Evolutionary conservation across 768 basidiomycete species (phyloP).

Genomic region (Tylopilus vinaceipallidus): DNA sequence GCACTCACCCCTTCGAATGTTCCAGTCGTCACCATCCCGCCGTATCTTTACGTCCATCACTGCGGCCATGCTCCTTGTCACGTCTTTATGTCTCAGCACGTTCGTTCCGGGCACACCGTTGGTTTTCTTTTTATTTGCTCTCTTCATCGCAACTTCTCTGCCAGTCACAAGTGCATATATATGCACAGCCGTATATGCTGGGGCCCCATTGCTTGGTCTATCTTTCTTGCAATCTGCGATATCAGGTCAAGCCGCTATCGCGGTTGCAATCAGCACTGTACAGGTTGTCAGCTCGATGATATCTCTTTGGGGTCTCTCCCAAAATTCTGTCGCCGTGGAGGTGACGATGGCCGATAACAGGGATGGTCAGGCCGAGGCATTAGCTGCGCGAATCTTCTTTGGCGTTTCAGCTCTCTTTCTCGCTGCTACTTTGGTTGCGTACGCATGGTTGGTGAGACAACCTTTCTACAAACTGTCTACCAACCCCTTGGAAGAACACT

Average conservation of each 20-base stretch:
- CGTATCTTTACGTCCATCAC: slow-evolving; percentile 53
- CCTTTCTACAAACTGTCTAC: slow-evolving; percentile 59
- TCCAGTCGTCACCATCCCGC: slow-evolving; percentile 58
- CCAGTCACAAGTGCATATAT: slow-evolving; percentile 69
- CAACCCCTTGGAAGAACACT: slow-evolving; percentile 42
- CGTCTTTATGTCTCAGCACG: slow-evolving; percentile 65
- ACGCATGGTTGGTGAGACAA: slow-evolving; percentile 55
- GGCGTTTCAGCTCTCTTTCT: slow-evolving; percentile 66
- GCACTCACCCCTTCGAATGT: slow-evolving; percentile 3
- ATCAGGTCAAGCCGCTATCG: slow-evolving; percentile 85
- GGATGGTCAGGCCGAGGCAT: slow-evolving; percentile 55
- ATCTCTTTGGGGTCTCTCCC: slow-evolving; percentile 50
- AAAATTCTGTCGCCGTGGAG: slow-evolving; percentile 22
- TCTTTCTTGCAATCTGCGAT: slow-evolving; percentile 70
- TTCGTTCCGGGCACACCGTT: slow-evolving; percentile 52
- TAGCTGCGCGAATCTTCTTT: slow-evolving; percentile 76
- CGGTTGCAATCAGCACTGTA: slow-evolving; percentile 74
- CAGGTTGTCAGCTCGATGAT: slow-evolving; percentile 66
- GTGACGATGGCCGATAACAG: slow-evolving; percentile 8
- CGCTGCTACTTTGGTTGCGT: slow-evolving; percentile 48
- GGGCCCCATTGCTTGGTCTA: slow-evolving; percentile 80
- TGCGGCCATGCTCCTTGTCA: slow-evolving; percentile 50
- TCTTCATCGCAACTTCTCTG: slow-evolving; percentile 58
- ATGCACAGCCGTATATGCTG: slow-evolving; percentile 72
- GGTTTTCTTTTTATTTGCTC: slow-evolving; percentile 62